phyloP scores from a whole-genome alignment of 371 early-diverging fungal genomes.

The Mucor irregularis region DNA sequence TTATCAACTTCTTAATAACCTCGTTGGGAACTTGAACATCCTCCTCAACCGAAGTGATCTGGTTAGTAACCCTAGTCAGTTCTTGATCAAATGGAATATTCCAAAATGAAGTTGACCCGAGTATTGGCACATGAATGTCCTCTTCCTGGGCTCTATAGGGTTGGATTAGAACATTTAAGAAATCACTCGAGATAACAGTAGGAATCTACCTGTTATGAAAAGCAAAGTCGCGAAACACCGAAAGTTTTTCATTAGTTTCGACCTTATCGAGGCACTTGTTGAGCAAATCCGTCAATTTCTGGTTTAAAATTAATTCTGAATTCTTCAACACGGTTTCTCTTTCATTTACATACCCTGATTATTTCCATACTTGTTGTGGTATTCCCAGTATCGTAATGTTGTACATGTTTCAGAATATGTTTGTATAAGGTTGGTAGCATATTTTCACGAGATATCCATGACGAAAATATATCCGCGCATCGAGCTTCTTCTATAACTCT shows the following conservation, averaged over 20 bases:
- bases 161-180: too few relatives aligned
- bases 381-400: background rate
- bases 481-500: conserved; percentile 19
- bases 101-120: conserved; percentile 12
- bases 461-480: conserved; percentile 8
- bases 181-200: too few relatives aligned
- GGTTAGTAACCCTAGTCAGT: conserved; percentile 11
- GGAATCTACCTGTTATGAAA: background rate
- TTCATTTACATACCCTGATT: conserved; percentile 1
- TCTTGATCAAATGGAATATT: conserved; percentile 9
- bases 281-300: background rate
- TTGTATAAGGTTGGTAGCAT: conserved; percentile 3
- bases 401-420: conserved; percentile 15
- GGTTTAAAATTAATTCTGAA: background rate
- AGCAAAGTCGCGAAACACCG: background rate
- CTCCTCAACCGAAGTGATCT: conserved; percentile 16
- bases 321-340: background rate
- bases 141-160: background rate
- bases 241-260: background rate
- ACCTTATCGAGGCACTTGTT: background rate
- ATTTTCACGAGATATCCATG: conserved; percentile 13
- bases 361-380: background rate
- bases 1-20: background rate
- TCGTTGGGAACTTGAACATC: conserved; percentile 6
- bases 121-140: background rate